phyloP scores from a whole-genome alignment of 441 rosid species.

The Populus hybrid region DNA sequence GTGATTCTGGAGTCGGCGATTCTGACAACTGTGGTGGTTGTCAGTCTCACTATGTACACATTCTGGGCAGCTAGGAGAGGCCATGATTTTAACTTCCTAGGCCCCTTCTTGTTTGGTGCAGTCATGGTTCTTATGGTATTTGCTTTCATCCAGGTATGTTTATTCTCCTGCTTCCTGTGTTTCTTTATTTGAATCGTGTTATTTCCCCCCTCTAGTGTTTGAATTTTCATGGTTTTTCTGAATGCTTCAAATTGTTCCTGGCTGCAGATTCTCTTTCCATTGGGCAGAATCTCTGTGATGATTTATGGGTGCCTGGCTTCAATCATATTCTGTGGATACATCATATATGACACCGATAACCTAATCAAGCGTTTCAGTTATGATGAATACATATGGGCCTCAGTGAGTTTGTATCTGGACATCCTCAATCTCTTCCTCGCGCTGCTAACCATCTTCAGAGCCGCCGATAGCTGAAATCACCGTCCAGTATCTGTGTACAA shows the following conservation, averaged over 20 bases:
- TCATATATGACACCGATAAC: constrained; percentile 77
- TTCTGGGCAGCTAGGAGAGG: constrained; percentile 95
- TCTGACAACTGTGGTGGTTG: constrained; percentile 67
- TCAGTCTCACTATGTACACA: constrained; percentile 75
- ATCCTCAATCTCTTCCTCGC: constrained; percentile 73
- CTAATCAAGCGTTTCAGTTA: constrained; percentile 75
- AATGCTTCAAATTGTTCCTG: neutral
- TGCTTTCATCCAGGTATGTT: constrained; percentile 72
- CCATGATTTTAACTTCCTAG: constrained; percentile 81
- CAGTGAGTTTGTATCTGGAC: constrained; percentile 68
- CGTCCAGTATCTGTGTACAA: neutral
- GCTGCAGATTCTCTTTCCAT: constrained; percentile 71
- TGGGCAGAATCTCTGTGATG: constrained; percentile 76
- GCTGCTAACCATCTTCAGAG: constrained; percentile 57
- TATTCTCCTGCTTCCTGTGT: neutral
- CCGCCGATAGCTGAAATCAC: constrained; percentile 36
- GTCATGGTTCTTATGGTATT: constrained; percentile 64
- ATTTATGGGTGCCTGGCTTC: constrained; percentile 71
- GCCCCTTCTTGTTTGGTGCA: constrained; percentile 86
- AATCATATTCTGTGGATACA: constrained; percentile 79
- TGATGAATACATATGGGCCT: constrained; percentile 87
- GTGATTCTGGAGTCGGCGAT: constrained; percentile 76
- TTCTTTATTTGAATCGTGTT: neutral
- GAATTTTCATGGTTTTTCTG: neutral
- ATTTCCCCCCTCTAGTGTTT: neutral